These are phyloP conservation scores for Isatis tinctoria DNA, from an alignment of 345 rosid genomes.

Conservation along the genomic window DNA sequence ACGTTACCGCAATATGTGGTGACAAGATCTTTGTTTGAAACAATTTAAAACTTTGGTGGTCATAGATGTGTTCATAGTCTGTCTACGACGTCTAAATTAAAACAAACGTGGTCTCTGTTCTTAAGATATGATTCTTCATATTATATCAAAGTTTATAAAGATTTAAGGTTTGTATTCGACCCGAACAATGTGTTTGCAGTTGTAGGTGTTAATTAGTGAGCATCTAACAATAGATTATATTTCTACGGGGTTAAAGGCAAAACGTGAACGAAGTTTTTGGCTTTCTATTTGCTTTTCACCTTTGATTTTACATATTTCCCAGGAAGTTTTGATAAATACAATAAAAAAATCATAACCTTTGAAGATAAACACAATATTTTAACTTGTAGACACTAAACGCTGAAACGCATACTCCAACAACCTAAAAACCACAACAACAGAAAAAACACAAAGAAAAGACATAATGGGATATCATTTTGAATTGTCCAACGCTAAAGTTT, in stretches of 20 bases:
- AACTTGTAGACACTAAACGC: not conserved
- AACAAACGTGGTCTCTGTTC: not conserved
- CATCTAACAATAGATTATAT: not conserved
- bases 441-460: not conserved
- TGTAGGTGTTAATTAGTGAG: not conserved
- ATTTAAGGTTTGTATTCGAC: not conserved
- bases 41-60: not conserved
- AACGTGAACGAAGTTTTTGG: not conserved
- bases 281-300: conserved; percentile 2
- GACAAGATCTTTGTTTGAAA: not conserved
- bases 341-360: not conserved
- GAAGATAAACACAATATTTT: not conserved
- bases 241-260: not conserved
- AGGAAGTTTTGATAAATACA: not conserved
- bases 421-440: not conserved
- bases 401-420: not conserved
- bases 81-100: not conserved
- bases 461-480: conserved; percentile 1
- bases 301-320: not conserved
- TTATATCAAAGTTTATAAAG: not conserved
- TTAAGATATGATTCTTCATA: not conserved
- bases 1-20: not conserved
- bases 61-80: not conserved
- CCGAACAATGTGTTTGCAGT: not conserved
- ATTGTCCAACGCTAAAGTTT: conserved; percentile 17